A percentile compares a stretch with the other conserved stretches of the same genome.
These are phyloP conservation scores for Paragyromitra xinjiangensis DNA, from an alignment of 495 filamentous ascomycete species.

Conservation along the genomic window DNA sequence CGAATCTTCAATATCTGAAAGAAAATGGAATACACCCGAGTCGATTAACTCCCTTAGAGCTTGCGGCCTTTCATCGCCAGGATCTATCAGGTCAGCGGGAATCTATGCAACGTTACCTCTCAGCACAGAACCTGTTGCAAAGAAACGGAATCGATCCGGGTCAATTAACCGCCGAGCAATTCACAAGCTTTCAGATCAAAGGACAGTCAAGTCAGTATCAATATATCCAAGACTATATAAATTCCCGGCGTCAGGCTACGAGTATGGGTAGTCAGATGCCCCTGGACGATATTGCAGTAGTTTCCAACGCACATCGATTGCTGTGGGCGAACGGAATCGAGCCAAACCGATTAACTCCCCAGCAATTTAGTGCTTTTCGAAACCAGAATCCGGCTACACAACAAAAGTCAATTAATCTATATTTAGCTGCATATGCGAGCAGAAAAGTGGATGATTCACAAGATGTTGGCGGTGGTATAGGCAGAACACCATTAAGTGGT, in stretches of 20 bases:
- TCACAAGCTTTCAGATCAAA: not conserved
- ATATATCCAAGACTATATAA: not conserved
- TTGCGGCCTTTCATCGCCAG: no score
- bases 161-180: not conserved
- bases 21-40: no score
- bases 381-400: not conserved
- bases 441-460: not conserved
- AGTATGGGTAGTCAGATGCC: not conserved
- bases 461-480: no score
- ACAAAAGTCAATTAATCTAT: not conserved
- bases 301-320: no score
- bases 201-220: not conserved
- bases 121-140: not conserved
- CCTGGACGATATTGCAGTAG: no score
- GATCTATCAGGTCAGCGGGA: no score
- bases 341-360: not conserved
- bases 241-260: not conserved
- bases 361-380: not conserved
- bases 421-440: not conserved
- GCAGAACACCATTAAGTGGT: no score
- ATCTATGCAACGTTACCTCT: no score
- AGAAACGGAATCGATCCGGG: not conserved
- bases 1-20: no score
- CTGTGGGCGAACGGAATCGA: constrained; percentile 71
- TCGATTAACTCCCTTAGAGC: no score